Percentiles rank a stretch among this genome's conserved stretches.
These are phyloP conservation scores for Copromyces sp. DNA, from an alignment of 495 filamentous ascomycete species.

Conservation along the genomic window DNA sequence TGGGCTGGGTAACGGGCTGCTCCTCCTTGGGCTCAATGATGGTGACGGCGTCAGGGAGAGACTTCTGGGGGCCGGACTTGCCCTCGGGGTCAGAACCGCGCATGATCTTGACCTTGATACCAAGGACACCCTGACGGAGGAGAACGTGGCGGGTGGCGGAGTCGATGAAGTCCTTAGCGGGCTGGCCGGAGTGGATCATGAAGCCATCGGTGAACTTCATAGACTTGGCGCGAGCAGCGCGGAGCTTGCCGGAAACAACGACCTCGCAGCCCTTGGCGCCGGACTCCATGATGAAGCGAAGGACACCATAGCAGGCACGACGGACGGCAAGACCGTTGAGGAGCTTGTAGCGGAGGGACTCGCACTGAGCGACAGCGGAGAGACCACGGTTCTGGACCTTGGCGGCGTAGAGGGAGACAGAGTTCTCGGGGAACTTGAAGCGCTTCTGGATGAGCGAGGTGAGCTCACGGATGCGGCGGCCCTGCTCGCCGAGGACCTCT, in stretches of 20 bases:
- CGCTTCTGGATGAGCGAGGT: conserved; percentile 99
- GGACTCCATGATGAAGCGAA: conserved; percentile 99
- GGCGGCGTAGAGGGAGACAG: conserved; percentile 97
- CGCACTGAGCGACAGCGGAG: conserved; percentile 98
- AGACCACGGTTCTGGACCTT: conserved; percentile 99
- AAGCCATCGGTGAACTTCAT: conserved; percentile 99
- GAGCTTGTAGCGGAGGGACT: conserved; percentile 98
- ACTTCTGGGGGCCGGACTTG: conserved; percentile 94
- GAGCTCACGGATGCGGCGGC: conserved; percentile 98
- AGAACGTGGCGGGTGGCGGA: conserved; percentile 96
- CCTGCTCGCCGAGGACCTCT: conserved; percentile 99
- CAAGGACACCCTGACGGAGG: conserved; percentile 96
- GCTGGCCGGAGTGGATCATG: conserved; percentile 99
- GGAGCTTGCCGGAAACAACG: conserved; percentile 96
- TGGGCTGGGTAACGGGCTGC: conserved; percentile 81
- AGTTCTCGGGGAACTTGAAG: conserved; percentile 99
- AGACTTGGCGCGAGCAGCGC: conserved; percentile 96
- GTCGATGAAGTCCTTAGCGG: conserved; percentile 99
- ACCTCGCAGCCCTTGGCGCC: conserved; percentile 99
- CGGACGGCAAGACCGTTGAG: conserved; percentile 97
- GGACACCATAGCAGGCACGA: conserved; percentile 97
- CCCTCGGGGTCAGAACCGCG: conserved; percentile 98
- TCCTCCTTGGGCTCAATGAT: conserved; percentile 99
- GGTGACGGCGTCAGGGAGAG: conserved; percentile 93
- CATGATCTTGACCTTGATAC: conserved; percentile 99